phyloP scores from a whole-genome alignment of 208 protist genomes.

The Leptomonas seymouri region DNA sequence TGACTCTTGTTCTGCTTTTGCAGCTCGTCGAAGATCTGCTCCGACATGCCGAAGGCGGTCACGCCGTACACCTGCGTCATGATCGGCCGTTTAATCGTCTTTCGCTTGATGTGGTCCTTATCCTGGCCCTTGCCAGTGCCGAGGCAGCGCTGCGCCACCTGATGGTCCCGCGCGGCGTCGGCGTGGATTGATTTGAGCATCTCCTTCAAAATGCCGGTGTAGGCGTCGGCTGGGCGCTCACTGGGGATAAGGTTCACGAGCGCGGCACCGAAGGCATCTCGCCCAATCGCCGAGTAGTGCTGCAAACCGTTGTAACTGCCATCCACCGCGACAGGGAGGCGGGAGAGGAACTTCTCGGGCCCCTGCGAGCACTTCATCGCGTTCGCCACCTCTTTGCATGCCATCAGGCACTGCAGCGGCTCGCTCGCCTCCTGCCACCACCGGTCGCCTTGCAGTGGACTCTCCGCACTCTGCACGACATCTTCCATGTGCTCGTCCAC shows the following conservation, averaged over 20 bases:
- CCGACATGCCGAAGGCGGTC: conserved; percentile 96
- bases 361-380: conserved; percentile 91
- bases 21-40: conserved; percentile 95
- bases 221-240: conserved; percentile 95
- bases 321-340: conserved; percentile 97
- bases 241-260: conserved; percentile 96
- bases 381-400: conserved; percentile 94
- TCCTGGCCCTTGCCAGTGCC: conserved; percentile 87
- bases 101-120: conserved; percentile 93
- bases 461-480: conserved; percentile 86
- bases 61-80: conserved; percentile 99
- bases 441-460: conserved; percentile 73
- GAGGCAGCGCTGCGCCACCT: conserved; percentile 85
- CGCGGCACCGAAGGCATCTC: conserved; percentile 95
- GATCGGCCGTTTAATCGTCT: conserved; percentile 99
- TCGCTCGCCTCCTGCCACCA: conserved; percentile 96
- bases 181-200: conserved; percentile 88
- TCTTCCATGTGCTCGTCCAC: conserved; percentile 93
- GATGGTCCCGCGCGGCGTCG: conserved; percentile 83
- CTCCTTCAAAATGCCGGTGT: conserved; percentile 95
- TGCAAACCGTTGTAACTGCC: conserved; percentile 98
- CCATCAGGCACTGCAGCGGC: conserved; percentile 96
- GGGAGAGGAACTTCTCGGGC: conserved; percentile 86
- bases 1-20: conserved; percentile 93
- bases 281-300: conserved; percentile 98